Evolutionary conservation across 306 rosid genomes (phyloP), one percentile per base, ranked within the genome.

Genomic region (Ziziphus jujuba): DNA sequence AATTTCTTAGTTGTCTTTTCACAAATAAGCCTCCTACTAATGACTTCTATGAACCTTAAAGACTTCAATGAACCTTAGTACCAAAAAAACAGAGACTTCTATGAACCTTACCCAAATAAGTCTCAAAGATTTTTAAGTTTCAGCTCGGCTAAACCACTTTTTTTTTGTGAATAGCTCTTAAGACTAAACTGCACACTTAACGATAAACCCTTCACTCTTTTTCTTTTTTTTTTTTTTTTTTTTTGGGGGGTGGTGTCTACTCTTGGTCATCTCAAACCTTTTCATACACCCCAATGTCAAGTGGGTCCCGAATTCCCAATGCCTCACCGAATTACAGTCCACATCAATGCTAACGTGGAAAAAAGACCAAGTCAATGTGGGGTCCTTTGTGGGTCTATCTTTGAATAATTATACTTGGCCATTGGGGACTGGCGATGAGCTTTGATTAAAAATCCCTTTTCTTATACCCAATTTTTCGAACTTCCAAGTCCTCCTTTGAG

Each of bases 261-360:
- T 52, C 59, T 66, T 21, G 21, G 49, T 66, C 44, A 17, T 65
- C 20, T 54, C 40, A 36, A 33, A 3, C 5, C 45, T 10, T 35
- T 49, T 34, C 48, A 6, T 33, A n/a, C 22, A 45, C 5, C 50
- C 59, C 33, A 8, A 11, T 19, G 50, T 40, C 13, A 11, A 5
- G 1, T 9, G 28, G 57, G 45, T 17, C 36, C 33, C 33, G n/a
- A n/a, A n/a, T n/a, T n/a, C n/a, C n/a, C n/a, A 44, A 10, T 35
- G 8, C 40, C 6, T 67, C 59, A 35, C 50, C 63, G 23, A 45
- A 56, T 31, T 14, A 40, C 10, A 16, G 53, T 61, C 64, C 43
- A 59, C 44, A 61, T 60, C 57, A 12, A 34, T 66, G 77, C 69
- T 44, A 70, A 77, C 62, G 52, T 67, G 78, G 66, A 61, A 48